Percentiles rank a stretch among this genome's conserved stretches.
These are phyloP conservation scores for Saksenaea vasiformis DNA, from an alignment of 371 early-diverging fungal genomes.

Conservation along the genomic window DNA sequence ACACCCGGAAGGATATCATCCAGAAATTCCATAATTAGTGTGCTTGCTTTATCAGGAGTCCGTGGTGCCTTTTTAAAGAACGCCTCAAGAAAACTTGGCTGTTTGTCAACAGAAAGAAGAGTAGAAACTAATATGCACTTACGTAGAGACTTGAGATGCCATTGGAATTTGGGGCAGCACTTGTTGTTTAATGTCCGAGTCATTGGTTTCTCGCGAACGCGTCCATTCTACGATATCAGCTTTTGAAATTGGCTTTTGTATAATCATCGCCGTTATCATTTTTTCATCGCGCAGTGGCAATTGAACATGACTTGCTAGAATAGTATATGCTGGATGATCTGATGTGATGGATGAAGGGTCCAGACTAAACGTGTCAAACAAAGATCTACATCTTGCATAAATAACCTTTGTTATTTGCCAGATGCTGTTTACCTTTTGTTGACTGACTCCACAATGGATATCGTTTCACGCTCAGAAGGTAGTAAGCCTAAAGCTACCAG, in stretches of 20 bases:
- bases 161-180: background rate
- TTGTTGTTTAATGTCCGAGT: background rate
- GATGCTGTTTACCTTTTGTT: conserved; percentile 23
- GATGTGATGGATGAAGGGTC: conserved; percentile 79
- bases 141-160: background rate
- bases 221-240: conserved; percentile 42
- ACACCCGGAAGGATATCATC: conserved; percentile 19
- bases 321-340: conserved; percentile 41
- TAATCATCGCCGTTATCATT: conserved; percentile 36
- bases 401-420: background rate
- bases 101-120: background rate
- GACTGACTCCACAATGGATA: conserved; percentile 11
- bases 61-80: conserved; percentile 33
- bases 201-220: conserved; percentile 9
- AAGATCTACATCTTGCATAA: conserved; percentile 16
- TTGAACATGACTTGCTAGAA: conserved; percentile 51
- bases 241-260: conserved; percentile 48
- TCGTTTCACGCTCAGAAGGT: conserved; percentile 26
- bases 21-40: conserved; percentile 26
- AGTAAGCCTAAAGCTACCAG: conserved; percentile 35
- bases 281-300: conserved; percentile 29
- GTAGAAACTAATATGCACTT: background rate
- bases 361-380: conserved; percentile 50
- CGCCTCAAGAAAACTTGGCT: conserved; percentile 27
- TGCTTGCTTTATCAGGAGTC: conserved; percentile 28